These are phyloP conservation scores for Cyphellophora attinorum DNA, from an alignment of 2,329 filamentous ascomycete genomes.

Conservation along the genomic window DNA sequence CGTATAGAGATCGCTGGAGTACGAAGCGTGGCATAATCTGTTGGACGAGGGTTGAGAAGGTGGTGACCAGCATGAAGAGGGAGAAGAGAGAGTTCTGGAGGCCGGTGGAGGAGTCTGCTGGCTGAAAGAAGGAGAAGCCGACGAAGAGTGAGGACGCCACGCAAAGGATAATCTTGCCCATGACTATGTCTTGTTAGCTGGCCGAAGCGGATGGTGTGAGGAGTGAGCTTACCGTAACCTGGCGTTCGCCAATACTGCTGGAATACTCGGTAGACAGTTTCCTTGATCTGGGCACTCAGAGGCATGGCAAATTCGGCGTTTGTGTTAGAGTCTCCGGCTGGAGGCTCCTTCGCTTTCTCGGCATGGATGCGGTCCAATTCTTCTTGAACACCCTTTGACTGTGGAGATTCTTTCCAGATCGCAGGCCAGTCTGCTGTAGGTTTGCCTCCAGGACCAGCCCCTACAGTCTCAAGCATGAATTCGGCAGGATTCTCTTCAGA, in stretches of 20 bases:
- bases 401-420: constrained; percentile 49
- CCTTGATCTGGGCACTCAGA: constrained; percentile 53
- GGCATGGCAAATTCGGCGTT: constrained; percentile 71
- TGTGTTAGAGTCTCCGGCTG: constrained; percentile 33
- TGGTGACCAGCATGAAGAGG: constrained; percentile 17
- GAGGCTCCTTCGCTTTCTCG: constrained; percentile 31
- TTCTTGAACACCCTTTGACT: constrained; percentile 43
- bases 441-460: constrained; percentile 45
- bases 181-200: constrained; percentile 61
- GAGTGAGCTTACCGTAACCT: constrained; percentile 61
- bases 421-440: constrained; percentile 54
- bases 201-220: constrained; percentile 54
- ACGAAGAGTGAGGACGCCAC: constrained; percentile 21
- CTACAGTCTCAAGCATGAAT: constrained; percentile 23
- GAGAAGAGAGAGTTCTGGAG: constrained; percentile 19
- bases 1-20: constrained; percentile 48
- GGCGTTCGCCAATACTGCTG: constrained; percentile 63
- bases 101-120: constrained; percentile 15
- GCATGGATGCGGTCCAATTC: constrained; percentile 45
- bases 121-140: constrained; percentile 18
- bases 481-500: constrained; percentile 68
- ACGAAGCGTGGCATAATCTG: constrained; percentile 51
- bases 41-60: constrained; percentile 22
- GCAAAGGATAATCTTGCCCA: not conserved
- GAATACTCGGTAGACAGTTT: constrained; percentile 62